phyloP scores from a whole-genome alignment of 2,329 filamentous ascomycete species.

The Aureobasidium sp. region DNA sequence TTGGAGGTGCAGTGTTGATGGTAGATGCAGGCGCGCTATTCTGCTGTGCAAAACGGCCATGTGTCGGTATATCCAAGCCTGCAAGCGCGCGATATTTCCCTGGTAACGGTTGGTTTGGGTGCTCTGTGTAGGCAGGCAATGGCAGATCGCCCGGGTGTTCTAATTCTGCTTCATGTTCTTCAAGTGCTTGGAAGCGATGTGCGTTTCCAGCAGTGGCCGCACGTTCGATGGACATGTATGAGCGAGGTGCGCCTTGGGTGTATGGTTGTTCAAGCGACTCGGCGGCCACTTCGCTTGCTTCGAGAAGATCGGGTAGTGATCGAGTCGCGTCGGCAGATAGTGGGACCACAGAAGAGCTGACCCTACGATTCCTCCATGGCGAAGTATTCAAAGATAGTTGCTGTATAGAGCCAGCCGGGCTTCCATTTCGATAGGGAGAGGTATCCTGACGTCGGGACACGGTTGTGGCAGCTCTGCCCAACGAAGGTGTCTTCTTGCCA shows the following conservation, averaged over 20 bases:
- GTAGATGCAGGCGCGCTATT: conserved; percentile 1
- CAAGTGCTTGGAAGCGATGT: conserved; percentile 56
- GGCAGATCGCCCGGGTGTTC: conserved; percentile 70
- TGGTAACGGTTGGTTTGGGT: conserved; percentile 38
- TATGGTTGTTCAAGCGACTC: conserved; percentile 30
- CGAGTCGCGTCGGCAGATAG: conserved; percentile 18
- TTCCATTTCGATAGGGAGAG: neutral
- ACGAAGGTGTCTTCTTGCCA: conserved; percentile 26
- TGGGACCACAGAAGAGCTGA: conserved; percentile 13
- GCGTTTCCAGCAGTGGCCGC: conserved; percentile 60
- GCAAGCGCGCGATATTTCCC: conserved; percentile 31
- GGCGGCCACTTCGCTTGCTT: conserved; percentile 24
- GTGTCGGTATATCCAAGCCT: conserved; percentile 27
- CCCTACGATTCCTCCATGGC: conserved; percentile 13
- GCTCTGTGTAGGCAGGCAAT: conserved; percentile 68
- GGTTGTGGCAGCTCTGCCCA: conserved; percentile 31
- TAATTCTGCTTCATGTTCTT: conserved; percentile 43
- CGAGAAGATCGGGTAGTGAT: conserved; percentile 28
- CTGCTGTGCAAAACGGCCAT: conserved; percentile 1
- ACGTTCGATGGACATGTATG: conserved; percentile 28
- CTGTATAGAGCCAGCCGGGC: neutral
- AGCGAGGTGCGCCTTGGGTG: conserved; percentile 28
- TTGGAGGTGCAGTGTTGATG: conserved; percentile 15
- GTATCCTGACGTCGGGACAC: conserved; percentile 16
- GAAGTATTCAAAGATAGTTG: neutral